These are phyloP conservation scores for Chaetomidium leptoderma DNA, from an alignment of 495 filamentous ascomycete genomes.

Conservation along the genomic window DNA sequence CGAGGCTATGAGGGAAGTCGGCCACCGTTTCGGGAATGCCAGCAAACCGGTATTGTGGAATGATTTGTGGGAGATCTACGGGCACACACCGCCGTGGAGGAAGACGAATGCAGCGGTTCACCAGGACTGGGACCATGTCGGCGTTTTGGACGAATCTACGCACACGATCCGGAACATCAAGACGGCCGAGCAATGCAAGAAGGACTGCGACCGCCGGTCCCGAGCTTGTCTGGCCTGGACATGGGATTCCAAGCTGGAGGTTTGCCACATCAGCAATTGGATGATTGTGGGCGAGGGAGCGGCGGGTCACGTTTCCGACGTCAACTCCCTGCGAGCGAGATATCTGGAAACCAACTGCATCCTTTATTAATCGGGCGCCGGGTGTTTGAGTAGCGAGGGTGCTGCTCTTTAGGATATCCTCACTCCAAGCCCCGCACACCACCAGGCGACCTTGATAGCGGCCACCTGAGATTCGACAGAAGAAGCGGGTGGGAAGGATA, in stretches of 20 bases:
- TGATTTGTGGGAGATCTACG: slow-evolving; percentile 39
- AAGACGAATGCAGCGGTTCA: slow-evolving; percentile 28
- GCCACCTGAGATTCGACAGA: too few relatives aligned
- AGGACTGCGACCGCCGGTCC: slow-evolving; percentile 26
- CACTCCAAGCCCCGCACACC: too few relatives aligned
- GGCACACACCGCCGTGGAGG: slow-evolving; percentile 29
- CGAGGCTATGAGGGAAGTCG: slow-evolving; percentile 35
- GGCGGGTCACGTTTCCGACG: slow-evolving; percentile 18
- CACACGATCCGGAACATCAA: slow-evolving; percentile 30
- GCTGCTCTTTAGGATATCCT: too few relatives aligned
- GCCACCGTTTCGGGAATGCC: slow-evolving; percentile 33
- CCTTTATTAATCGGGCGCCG: slow-evolving; percentile 1
- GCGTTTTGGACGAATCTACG: slow-evolving; percentile 32
- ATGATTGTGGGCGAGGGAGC: slow-evolving; percentile 39
- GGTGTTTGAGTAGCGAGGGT: background rate
- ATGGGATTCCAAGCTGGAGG: slow-evolving; percentile 30
- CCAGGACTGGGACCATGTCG: slow-evolving; percentile 38
- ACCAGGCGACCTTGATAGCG: background rate
- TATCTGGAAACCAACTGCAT: slow-evolving; percentile 18
- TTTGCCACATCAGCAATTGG: slow-evolving; percentile 42
- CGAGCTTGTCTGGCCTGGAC: slow-evolving; percentile 42
- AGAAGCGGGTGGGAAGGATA: too few relatives aligned
- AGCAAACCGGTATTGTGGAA: slow-evolving; percentile 37
- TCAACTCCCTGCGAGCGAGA: slow-evolving; percentile 17
- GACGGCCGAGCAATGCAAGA: slow-evolving; percentile 24